phyloP scores from a whole-genome alignment of 2,329 filamentous ascomycete genomes.

The Fusarium veterinarium region DNA sequence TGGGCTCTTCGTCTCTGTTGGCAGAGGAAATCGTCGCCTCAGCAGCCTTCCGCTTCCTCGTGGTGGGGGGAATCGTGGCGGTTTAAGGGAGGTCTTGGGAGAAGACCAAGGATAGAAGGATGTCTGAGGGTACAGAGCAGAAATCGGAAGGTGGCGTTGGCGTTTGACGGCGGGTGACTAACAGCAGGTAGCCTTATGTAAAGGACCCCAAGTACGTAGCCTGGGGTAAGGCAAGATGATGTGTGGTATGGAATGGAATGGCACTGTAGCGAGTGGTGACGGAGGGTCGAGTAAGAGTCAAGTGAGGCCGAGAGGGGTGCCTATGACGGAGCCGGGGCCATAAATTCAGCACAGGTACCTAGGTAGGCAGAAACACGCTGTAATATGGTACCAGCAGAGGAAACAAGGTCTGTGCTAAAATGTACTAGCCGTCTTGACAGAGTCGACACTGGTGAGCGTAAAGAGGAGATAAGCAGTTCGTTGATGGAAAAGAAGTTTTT shows the following conservation, averaged over 20 bases:
- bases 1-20: conserved; percentile 55
- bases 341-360: conserved; percentile 15
- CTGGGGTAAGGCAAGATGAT: conserved; percentile 3
- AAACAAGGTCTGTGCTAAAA: neutral
- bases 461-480: neutral
- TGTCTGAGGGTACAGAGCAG: conserved; percentile 30
- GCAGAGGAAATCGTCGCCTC: conserved; percentile 69
- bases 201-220: conserved; percentile 8
- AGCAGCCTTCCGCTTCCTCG: conserved; percentile 73
- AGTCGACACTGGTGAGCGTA: neutral
- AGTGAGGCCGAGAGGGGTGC: conserved; percentile 36
- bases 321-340: conserved; percentile 37
- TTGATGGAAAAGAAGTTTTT: neutral
- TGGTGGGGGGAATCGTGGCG: conserved; percentile 69
- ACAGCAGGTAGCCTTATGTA: conserved; percentile 14
- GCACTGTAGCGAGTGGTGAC: conserved; percentile 25
- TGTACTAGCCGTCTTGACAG: neutral
- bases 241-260: neutral
- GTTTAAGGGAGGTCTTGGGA: conserved; percentile 35
- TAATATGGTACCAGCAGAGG: neutral
- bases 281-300: conserved; percentile 34
- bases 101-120: conserved; percentile 14
- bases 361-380: conserved; percentile 28
- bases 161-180: conserved; percentile 39
- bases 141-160: conserved; percentile 34